Evolutionary conservation across 1,284 basidiomycete genomes (phyloP).

Genomic region (Sporisorium reilianum): DNA sequence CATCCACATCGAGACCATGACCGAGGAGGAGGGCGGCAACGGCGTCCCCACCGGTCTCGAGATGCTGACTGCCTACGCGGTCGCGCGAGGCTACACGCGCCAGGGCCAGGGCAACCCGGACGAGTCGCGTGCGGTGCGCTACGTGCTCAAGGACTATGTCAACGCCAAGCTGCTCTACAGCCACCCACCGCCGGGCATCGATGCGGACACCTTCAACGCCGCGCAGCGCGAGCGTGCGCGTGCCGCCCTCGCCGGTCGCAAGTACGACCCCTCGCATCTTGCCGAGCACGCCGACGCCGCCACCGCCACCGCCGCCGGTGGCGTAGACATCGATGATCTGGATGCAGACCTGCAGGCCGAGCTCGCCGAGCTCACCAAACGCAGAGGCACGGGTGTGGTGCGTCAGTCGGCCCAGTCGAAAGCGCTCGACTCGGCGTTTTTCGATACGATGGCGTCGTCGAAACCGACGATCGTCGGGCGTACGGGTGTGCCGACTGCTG

Average conservation of each 20-base stretch:
- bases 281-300: conserved; percentile 26
- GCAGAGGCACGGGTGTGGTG: conserved; percentile 6
- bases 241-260: conserved; percentile 62
- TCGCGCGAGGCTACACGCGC: conserved; percentile 84
- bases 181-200: conserved; percentile 79
- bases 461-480: conserved; percentile 71
- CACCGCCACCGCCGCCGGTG: not conserved
- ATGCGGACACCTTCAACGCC: conserved; percentile 82
- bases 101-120: conserved; percentile 97
- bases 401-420: conserved; percentile 42
- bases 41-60: conserved; percentile 83
- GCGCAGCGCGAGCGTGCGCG: conserved; percentile 78
- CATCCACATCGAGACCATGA: conserved; percentile 78
- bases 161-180: conserved; percentile 92
- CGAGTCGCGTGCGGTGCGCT: conserved; percentile 91
- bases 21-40: conserved; percentile 86
- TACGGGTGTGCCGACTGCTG: conserved; percentile 66
- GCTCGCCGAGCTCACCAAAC: conserved; percentile 14
- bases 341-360: conserved; percentile 24
- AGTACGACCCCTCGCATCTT: conserved; percentile 34
- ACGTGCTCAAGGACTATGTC: conserved; percentile 97
- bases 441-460: conserved; percentile 78
- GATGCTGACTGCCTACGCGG: conserved; percentile 85
- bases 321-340: conserved; percentile 24
- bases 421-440: conserved; percentile 86